phyloP scores from a whole-genome alignment of 306 rosid species.

The Vigna radiata region DNA sequence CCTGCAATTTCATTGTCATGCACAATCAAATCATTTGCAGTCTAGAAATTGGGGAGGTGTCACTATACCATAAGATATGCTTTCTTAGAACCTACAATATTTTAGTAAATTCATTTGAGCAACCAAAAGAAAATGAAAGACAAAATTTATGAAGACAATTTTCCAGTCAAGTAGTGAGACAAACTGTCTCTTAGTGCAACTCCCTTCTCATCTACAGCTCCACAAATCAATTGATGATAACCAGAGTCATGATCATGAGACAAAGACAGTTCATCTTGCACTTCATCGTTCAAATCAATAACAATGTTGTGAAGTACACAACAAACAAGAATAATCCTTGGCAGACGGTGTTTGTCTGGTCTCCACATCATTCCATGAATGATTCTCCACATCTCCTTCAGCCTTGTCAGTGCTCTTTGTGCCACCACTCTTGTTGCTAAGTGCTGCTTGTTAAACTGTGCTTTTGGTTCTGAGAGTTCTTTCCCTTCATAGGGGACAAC shows the following conservation, averaged over 20 bases:
- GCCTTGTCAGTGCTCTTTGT: slow-evolving; percentile 71
- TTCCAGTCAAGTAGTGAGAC: slow-evolving; percentile 62
- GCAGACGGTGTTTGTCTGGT: slow-evolving; percentile 88
- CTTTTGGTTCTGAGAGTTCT: slow-evolving; percentile 59
- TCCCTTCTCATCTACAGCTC: slow-evolving; percentile 65
- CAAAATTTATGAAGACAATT: slow-evolving; percentile 49
- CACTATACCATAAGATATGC: slow-evolving; percentile 22
- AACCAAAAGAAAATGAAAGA: slow-evolving; percentile 32
- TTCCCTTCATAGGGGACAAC: slow-evolving; percentile 81
- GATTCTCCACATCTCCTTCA: slow-evolving; percentile 90
- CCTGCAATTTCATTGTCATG: slow-evolving; percentile 24
- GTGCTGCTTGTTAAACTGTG: slow-evolving; percentile 70
- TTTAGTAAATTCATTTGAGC: slow-evolving; percentile 41
- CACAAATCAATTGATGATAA: slow-evolving; percentile 76
- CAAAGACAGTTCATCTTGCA: slow-evolving; percentile 56
- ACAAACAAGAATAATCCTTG: slow-evolving; percentile 88
- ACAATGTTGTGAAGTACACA: slow-evolving; percentile 91
- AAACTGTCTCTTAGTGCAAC: slow-evolving; percentile 67
- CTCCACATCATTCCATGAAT: slow-evolving; percentile 96
- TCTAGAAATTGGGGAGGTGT: slow-evolving; percentile 32
- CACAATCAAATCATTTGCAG: slow-evolving; percentile 40
- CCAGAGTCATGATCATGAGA: slow-evolving; percentile 72
- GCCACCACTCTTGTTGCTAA: slow-evolving; percentile 71
- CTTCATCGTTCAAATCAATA: slow-evolving; percentile 74
- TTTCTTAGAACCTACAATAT: slow-evolving; percentile 18